These are phyloP conservation scores for Canna indica DNA, from an alignment of 176 grass and related monocot genomes.

Conservation along the genomic window DNA sequence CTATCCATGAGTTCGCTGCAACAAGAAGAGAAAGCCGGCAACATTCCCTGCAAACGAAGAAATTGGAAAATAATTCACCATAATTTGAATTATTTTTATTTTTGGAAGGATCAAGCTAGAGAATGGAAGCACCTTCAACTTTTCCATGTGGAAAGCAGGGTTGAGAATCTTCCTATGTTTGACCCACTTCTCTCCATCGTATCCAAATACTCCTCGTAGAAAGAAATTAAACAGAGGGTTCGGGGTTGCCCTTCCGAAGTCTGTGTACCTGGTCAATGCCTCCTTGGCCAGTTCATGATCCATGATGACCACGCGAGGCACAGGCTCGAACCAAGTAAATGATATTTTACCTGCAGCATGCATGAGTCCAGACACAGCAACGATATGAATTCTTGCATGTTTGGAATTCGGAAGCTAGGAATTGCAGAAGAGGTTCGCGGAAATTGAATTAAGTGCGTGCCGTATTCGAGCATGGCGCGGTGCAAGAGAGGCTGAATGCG, in stretches of 20 bases:
- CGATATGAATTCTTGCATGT: neutral
- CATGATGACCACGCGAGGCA: conserved; percentile 30
- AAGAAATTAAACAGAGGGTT: neutral
- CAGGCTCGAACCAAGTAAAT: conserved; percentile 49
- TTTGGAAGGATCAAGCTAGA: too few species aligned
- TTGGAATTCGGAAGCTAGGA: neutral
- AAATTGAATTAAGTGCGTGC: conserved; percentile 11
- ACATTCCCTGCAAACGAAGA: neutral
- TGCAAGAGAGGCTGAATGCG: conserved; percentile 27
- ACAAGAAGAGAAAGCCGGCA: neutral
- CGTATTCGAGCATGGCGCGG: conserved; percentile 27
- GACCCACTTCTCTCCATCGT: conserved; percentile 16
- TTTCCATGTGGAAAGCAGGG: conserved; percentile 17
- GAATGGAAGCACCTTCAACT: conserved; percentile 5
- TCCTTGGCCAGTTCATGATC: conserved; percentile 37
- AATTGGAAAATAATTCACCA: neutral
- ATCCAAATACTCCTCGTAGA: neutral
- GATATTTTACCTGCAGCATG: conserved; percentile 25
- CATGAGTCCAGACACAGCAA: neutral
- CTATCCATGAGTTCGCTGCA: neutral
- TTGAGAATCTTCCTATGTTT: conserved; percentile 26
- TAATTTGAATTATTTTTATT: neutral
- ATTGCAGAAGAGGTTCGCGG: neutral
- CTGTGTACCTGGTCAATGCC: conserved; percentile 31
- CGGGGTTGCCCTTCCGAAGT: conserved; percentile 23